phyloP scores from a whole-genome alignment of 345 rosid species.

The Murraya koenigii region DNA sequence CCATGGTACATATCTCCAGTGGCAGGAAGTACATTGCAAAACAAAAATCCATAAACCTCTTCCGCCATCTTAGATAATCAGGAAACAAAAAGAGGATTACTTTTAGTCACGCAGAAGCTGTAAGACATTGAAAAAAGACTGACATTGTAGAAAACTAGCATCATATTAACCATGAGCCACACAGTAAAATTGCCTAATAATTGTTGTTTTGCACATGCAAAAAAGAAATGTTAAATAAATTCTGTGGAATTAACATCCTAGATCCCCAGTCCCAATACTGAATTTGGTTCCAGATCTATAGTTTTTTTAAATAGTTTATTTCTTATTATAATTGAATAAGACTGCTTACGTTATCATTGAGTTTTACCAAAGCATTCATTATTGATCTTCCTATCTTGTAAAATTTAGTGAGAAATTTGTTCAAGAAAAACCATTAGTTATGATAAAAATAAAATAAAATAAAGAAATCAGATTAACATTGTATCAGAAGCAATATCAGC shows the following conservation, averaged over 20 bases:
- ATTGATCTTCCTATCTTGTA: neutral
- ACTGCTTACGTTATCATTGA: neutral
- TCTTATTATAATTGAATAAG: neutral
- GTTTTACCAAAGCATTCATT: neutral
- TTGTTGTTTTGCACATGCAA: neutral
- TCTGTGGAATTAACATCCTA: neutral
- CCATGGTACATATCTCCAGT: slow-evolving; percentile 43
- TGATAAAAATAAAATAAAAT: neutral
- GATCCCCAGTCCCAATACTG: neutral
- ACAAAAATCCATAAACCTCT: slow-evolving; percentile 54
- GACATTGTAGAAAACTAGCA: neutral
- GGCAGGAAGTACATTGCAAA: slow-evolving; percentile 47
- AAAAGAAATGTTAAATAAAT: neutral
- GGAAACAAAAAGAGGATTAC: slow-evolving; percentile 25
- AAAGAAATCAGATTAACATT: neutral
- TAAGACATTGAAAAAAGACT: neutral
- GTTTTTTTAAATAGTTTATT: neutral
- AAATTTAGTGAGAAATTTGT: neutral
- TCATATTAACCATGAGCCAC: slow-evolving; percentile 8
- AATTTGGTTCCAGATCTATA: neutral
- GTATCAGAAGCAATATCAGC: neutral
- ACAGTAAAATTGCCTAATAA: neutral
- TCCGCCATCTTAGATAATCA: slow-evolving; percentile 69
- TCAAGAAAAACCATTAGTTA: neutral
- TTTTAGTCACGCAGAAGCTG: slow-evolving; percentile 13